Conservation (phyloP, 164 flowering plant species). For the Dillenia turbinata region DNA sequence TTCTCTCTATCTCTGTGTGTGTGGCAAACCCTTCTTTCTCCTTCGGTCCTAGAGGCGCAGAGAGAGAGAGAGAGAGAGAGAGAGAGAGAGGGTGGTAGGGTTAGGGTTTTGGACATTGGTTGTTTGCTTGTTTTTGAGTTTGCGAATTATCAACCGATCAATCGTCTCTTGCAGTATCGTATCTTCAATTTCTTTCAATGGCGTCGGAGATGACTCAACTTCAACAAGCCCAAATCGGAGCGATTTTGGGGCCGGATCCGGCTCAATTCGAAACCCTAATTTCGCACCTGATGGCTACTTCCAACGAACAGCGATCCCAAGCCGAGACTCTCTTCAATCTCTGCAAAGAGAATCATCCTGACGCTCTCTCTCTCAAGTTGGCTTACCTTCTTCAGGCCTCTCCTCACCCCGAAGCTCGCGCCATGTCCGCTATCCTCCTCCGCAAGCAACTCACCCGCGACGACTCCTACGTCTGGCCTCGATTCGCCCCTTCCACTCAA, state of each 20-base stretch:
- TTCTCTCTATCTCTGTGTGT: neutral
- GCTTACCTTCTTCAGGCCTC: conserved; percentile 19
- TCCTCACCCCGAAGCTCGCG: conserved; percentile 16
- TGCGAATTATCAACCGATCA: no score
- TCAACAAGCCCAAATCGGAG: conserved; percentile 26
- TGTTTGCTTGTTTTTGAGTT: no score
- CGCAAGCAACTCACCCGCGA: conserved; percentile 17
- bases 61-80: conserved; percentile 1
- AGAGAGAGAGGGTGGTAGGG: neutral
- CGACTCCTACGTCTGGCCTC: conserved; percentile 17
- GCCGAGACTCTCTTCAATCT: conserved; percentile 32
- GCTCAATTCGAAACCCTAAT: conserved; percentile 33
- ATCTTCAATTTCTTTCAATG: conserved; percentile 19
- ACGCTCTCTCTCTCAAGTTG: conserved; percentile 23
- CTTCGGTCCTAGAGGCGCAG: neutral
- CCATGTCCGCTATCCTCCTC: conserved; percentile 29
- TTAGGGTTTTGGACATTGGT: no score
- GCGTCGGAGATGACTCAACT: conserved; percentile 20
- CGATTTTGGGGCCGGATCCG: conserved; percentile 29
- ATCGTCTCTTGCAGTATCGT: no score
- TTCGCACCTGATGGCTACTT: conserved; percentile 31
- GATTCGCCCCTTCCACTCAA: conserved; percentile 14
- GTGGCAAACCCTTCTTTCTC: neutral
- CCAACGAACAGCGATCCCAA: conserved; percentile 33
- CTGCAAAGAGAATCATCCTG: conserved; percentile 29